These are phyloP conservation scores for Entomortierella chlamydospora DNA, from an alignment of 192 early-diverging fungal genomes.

Conservation along the genomic window DNA sequence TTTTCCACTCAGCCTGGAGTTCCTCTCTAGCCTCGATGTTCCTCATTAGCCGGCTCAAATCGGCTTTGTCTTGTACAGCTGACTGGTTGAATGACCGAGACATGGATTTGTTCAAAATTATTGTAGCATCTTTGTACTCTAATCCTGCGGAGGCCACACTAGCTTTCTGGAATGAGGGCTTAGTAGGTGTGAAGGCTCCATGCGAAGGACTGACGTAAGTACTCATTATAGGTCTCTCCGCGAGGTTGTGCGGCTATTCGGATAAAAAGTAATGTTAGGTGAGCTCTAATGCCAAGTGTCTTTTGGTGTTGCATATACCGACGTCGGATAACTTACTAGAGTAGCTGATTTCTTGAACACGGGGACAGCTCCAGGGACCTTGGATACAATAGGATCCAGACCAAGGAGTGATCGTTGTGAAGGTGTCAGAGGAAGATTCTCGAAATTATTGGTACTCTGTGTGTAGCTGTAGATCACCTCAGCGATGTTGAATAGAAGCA, in stretches of 20 bases:
- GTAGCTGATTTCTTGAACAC: conserved; percentile 24
- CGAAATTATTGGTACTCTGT: conserved; percentile 36
- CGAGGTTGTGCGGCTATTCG: conserved; percentile 6
- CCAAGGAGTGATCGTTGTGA: conserved; percentile 43
- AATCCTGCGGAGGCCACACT: background rate
- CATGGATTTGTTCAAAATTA: conserved; percentile 48
- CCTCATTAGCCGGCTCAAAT: conserved; percentile 35
- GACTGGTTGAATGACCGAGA: conserved; percentile 33
- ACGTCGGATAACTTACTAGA: conserved; percentile 7
- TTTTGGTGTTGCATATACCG: too few relatives aligned
- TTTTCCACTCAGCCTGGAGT: conserved; percentile 33
- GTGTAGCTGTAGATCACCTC: conserved; percentile 33
- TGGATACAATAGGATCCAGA: conserved; percentile 27
- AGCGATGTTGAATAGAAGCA: conserved; percentile 21
- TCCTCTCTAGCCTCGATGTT: conserved; percentile 47
- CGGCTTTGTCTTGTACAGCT: conserved; percentile 33
- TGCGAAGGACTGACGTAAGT: conserved; percentile 37
- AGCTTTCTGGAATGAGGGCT: conserved; percentile 30
- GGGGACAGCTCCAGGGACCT: conserved; percentile 28
- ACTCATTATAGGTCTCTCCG: conserved; percentile 33
- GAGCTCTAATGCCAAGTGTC: background rate
- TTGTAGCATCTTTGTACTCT: conserved; percentile 40
- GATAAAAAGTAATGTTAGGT: background rate
- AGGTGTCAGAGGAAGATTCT: conserved; percentile 33
- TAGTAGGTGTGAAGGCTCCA: conserved; percentile 7